These are phyloP conservation scores for Bryum argenteum DNA, from an alignment of 225 moss, liverwort and hornwort species.

Conservation along the genomic window DNA sequence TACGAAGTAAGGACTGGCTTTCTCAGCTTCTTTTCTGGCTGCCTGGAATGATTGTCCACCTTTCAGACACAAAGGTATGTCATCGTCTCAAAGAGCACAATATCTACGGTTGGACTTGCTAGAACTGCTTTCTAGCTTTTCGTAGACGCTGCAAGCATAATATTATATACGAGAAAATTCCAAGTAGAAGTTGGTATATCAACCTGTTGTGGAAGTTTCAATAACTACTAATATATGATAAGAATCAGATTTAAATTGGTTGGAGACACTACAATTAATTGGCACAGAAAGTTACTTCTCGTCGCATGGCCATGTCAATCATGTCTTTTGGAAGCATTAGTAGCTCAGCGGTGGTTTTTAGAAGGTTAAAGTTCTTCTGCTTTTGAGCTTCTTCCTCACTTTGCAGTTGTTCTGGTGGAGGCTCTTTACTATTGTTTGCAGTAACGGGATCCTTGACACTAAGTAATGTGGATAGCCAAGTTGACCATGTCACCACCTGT, in stretches of 20 bases:
- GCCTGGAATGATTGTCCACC: slow-evolving; percentile 60
- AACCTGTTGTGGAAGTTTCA: too few relatives aligned
- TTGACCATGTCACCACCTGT: slow-evolving; percentile 94
- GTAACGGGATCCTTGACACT: slow-evolving; percentile 64
- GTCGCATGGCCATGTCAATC: slow-evolving; percentile 74
- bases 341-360: slow-evolving; percentile 70
- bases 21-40: slow-evolving; percentile 79
- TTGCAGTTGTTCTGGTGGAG: slow-evolving; percentile 16
- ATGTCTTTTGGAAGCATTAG: slow-evolving; percentile 91
- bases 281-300: slow-evolving; percentile 42
- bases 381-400: slow-evolving; percentile 27
- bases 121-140: too few relatives aligned
- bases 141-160: too few relatives aligned
- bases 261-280: not conserved
- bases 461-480: slow-evolving; percentile 69
- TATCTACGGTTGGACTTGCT: not conserved
- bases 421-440: slow-evolving; percentile 27
- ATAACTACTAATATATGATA: slow-evolving; percentile 4
- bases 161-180: too few relatives aligned
- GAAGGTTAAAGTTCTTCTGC: slow-evolving; percentile 53
- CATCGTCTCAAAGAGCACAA: slow-evolving; percentile 19
- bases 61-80: slow-evolving; percentile 13
- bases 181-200: too few relatives aligned
- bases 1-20: slow-evolving; percentile 66
- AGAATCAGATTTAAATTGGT: not conserved